phyloP scores from a whole-genome alignment of 306 rosid species.

The Quillaja saponaria region DNA sequence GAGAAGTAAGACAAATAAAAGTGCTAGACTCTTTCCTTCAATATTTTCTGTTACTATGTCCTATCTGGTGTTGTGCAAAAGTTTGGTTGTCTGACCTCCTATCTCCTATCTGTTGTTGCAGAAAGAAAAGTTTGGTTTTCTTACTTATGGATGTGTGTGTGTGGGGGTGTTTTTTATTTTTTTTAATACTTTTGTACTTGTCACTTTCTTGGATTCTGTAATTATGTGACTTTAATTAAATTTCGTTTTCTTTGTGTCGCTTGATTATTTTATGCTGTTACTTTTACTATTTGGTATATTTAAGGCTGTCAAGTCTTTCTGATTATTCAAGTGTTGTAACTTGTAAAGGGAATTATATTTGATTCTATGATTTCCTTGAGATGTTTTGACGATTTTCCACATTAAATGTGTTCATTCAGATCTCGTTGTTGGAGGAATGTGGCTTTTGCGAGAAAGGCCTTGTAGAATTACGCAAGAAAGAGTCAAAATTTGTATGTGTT shows the following conservation, averaged over 20 bases:
- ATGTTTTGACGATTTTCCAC: conserved; percentile 1
- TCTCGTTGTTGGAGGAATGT: conserved; percentile 85
- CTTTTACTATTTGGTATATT: conserved; percentile 16
- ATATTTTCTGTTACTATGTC: too few relatives aligned
- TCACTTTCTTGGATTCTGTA: conserved; percentile 2
- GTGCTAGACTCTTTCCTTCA: too few relatives aligned
- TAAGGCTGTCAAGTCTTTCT: conserved; percentile 12
- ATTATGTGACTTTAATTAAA: background rate
- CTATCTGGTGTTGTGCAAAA: too few relatives aligned
- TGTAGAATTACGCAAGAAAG: conserved; percentile 81
- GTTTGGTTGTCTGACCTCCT: too few relatives aligned
- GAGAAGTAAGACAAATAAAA: too few relatives aligned
- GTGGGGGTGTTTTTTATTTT: background rate
- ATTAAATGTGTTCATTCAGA: conserved; percentile 44
- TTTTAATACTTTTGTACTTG: background rate
- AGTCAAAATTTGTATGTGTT: conserved; percentile 70
- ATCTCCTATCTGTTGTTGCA: too few relatives aligned
- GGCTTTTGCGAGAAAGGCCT: conserved; percentile 77
- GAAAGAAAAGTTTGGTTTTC: too few relatives aligned
- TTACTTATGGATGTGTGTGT: too few relatives aligned
- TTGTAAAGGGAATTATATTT: too few relatives aligned
- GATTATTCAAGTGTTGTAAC: background rate
- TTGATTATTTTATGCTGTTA: conserved; percentile 22
- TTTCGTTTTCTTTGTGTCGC: conserved; percentile 15
- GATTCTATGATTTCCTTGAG: conserved; percentile 5